Conservation (phyloP, 2,329 filamentous ascomycete genomes). For the Sarocladiaceae sp. region DNA sequence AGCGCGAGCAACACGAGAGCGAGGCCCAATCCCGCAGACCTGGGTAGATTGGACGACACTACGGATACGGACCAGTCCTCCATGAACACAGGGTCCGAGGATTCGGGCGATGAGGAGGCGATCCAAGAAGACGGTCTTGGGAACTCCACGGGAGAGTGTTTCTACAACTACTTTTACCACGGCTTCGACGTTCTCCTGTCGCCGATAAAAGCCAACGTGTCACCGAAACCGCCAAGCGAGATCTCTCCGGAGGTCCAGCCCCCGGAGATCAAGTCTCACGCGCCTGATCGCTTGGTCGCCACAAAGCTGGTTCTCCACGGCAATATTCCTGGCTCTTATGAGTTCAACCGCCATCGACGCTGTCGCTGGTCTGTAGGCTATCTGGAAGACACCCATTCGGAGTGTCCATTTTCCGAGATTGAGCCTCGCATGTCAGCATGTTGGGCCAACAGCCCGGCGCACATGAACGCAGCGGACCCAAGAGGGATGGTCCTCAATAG, state of each 20-base stretch:
- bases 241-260: not conserved
- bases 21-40: slow-evolving; percentile 36
- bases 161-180: slow-evolving; percentile 96
- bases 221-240: slow-evolving; percentile 50
- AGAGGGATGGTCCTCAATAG: slow-evolving; percentile 84
- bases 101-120: slow-evolving; percentile 52
- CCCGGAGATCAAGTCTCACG: slow-evolving; percentile 31
- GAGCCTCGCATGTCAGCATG: slow-evolving; percentile 60
- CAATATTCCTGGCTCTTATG: slow-evolving; percentile 91
- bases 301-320: slow-evolving; percentile 92
- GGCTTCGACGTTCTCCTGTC: slow-evolving; percentile 94
- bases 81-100: slow-evolving; percentile 63
- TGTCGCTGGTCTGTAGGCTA: slow-evolving; percentile 77
- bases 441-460: slow-evolving; percentile 48
- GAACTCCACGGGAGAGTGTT: slow-evolving; percentile 65
- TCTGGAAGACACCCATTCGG: slow-evolving; percentile 37
- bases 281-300: slow-evolving; percentile 65
- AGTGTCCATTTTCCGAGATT: slow-evolving; percentile 64
- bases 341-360: slow-evolving; percentile 89
- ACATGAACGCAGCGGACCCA: slow-evolving; percentile 28
- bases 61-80: slow-evolving; percentile 73
- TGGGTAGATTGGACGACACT: slow-evolving; percentile 47
- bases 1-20: slow-evolving; percentile 44
- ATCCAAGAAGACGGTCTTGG: slow-evolving; percentile 49
- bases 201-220: slow-evolving; percentile 50